Base-by-base conservation (phyloP, 1,284 basidiomycete species). In the Puccinia novopanici region DNA sequence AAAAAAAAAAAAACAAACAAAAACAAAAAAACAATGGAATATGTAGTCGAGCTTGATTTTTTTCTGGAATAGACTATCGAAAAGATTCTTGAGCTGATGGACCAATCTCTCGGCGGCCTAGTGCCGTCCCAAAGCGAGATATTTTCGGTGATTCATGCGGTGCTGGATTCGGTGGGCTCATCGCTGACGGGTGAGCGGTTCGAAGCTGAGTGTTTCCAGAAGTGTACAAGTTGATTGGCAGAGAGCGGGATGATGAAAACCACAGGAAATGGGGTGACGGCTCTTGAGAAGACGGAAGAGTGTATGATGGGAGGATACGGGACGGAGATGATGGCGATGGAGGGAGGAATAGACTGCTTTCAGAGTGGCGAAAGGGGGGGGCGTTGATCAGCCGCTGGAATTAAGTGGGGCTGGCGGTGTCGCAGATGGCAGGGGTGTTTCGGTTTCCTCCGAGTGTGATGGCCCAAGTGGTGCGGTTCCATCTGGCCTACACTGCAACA, bases 221-320 rank as follows among this genome's bases (percentile, higher is more conserved):
- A 59, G 27, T 10, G 27, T 24, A 13, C 9, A 57, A 27, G n/a
- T 27, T 57, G 22, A 57, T 13, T 22, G 19, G 3, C 40, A n/a
- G 30, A 65, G 42, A 5, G 2, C 4, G 42, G 8, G 17, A n/a
- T n/a, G 2, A 48, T 67, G 17, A 22, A 24, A n/a, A 12, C 45
- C 0, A 67, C 3, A 67, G 63, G 63, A 67, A 67, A 67, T 13
- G 63, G 40, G 40, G 63, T 67, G 63, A 67, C 63, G 40, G 63
- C 63, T 4, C n/a, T 67, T 1, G 63, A 67, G 63, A 48, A 24
- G 24, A 10, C 40, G 13, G 63, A 67, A 27, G 42, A 48, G 17
- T 67, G 63, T 15, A 67, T 67, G 15, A 24, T 57, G 55, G 15
- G 27, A 15, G 55, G n/a, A 19, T 57, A 57, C 40, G 1, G n/a